Base-by-base conservation (phyloP, 108 stramenopile genomes). In the Schizochytrium sp. region DNA sequence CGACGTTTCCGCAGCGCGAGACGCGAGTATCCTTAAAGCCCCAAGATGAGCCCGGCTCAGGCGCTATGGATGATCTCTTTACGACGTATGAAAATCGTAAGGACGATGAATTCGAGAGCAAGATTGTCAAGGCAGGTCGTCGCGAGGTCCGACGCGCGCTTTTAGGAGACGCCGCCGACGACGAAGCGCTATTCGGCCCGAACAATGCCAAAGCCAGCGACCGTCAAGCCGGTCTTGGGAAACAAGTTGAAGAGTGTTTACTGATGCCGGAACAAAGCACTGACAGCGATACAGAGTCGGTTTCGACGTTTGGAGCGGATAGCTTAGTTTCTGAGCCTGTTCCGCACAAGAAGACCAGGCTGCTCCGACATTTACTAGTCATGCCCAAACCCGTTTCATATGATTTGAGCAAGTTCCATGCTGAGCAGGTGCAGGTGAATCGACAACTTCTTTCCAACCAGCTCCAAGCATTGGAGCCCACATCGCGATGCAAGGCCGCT, bases 51-150 rank as follows among this genome's bases (percentile, higher is more conserved):
- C 34, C 34, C 34, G 34, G 34, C 0, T 34, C 34, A 34, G 76
- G 76, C 16, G 76, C 76, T 3, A 83, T 83, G 76, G 76, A 83
- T 23, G 76, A 83, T 23, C n/a, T 83, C 48, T 83, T 83, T 45
- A 83, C 76, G 51, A 28, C n/a, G 12, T 34, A 83, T 5, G 51
- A 47, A 18, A 83, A 83, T 23, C 76, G 23, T 53, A 43, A 23
- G 6, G 76, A 83, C 51, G 76, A 83, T 23, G 76, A 83, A 6
- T 53, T 83, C 25, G 76, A 83, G 28, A 18, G 6, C 19, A 53
- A 53, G 76, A 8, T 83, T 12, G 76, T 83, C 16, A 12, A 83
- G 51, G 76, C 28, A 6, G 76, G 76, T 6, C 45, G 76, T 14
- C n/a, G 25, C 14, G 51, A 47, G 76, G 23, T 83, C 6, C 25